phyloP scores from a whole-genome alignment of 495 filamentous ascomycete species.

The Hypoxylon subgilvum region DNA sequence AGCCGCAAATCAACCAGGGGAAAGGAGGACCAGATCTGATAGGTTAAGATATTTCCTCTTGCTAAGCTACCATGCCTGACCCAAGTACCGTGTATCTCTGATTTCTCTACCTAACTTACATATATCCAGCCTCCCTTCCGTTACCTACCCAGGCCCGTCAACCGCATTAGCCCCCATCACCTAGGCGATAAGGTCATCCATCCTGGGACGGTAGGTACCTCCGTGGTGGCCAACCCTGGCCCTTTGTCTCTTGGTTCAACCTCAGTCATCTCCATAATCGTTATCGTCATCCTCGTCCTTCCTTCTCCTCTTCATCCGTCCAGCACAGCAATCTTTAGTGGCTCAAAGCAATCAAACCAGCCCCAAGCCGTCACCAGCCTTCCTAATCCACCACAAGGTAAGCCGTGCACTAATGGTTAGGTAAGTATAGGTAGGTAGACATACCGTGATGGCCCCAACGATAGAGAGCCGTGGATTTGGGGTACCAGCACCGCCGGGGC shows the following conservation, averaged over 20 bases:
- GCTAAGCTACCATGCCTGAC: conserved; percentile 28
- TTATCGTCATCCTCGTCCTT: conserved; percentile 10
- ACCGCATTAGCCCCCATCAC: too few species aligned
- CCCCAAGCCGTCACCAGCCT: background rate
- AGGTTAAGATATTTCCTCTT: conserved; percentile 39
- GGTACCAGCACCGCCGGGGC: conserved; percentile 1
- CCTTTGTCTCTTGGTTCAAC: conserved; percentile 16
- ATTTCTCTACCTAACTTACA: background rate
- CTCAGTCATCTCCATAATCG: conserved; percentile 9
- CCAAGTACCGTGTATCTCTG: background rate
- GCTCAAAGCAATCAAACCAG: conserved; percentile 12
- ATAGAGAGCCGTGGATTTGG: conserved; percentile 2
- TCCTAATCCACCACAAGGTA: too few species aligned
- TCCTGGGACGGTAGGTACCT: conserved; percentile 1
- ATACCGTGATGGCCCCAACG: conserved; percentile 1
- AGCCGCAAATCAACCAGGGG: conserved; percentile 43
- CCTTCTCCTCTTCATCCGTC: background rate
- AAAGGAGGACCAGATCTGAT: conserved; percentile 38
- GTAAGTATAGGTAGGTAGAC: background rate
- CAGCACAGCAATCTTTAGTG: conserved; percentile 9
- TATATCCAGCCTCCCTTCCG: conserved; percentile 3
- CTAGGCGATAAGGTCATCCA: conserved; percentile 12
- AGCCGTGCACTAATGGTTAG: conserved; percentile 9
- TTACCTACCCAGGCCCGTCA: too few species aligned
- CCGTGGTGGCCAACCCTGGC: conserved; percentile 13